Base-by-base conservation (phyloP, 305 asterid genomes). In the Solanum hybrid region DNA sequence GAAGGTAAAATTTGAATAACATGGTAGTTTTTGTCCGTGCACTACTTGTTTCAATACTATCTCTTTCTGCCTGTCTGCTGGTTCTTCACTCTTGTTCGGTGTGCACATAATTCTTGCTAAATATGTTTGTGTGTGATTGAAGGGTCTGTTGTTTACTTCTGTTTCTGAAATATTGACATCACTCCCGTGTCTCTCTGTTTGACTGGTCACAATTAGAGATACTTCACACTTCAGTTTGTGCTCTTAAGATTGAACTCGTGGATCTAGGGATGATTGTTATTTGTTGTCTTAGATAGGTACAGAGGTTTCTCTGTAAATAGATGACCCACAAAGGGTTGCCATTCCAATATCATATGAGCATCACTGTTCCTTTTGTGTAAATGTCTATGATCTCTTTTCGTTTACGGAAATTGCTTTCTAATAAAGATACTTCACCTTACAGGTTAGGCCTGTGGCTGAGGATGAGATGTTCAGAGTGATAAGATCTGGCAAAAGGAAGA, bases 401-500 rank as follows among this genome's bases (percentile, higher is more conserved):
- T 57, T 51, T 51, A 31, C 3, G 3, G n/a, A 51, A 20, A 0
- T 51, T 85, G 88, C 13, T 31, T 85, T 22, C 33, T 20, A 57
- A 51, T 2, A 85, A 61, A 11, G 76, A 51, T 4, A 51, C 76
- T 89, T 69, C 36, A 89, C 75, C 46, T 87, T 89, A 79, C 88
- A 97, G 99, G 99, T 97, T 86, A 96, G 99, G 76, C 98, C 98
- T 37, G 97, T 97, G 84, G 98, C 99, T 88, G 99, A 97, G 93
- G 99, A 97, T 90, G 99, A 97, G 95, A 97, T 97, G 99, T 97
- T 96, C 91, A 94, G 96, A 93, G 99, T 97, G 88, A 92, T 97
- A 93, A 95, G 99, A 92, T 92, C 99, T 39, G 99, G 99, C 6
- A 97, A 97, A 95, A 92, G 98, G 90, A 97, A 95, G 92, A 94